Base-by-base conservation (phyloP, 208 protist genomes). In the Crithidia sp. region DNA sequence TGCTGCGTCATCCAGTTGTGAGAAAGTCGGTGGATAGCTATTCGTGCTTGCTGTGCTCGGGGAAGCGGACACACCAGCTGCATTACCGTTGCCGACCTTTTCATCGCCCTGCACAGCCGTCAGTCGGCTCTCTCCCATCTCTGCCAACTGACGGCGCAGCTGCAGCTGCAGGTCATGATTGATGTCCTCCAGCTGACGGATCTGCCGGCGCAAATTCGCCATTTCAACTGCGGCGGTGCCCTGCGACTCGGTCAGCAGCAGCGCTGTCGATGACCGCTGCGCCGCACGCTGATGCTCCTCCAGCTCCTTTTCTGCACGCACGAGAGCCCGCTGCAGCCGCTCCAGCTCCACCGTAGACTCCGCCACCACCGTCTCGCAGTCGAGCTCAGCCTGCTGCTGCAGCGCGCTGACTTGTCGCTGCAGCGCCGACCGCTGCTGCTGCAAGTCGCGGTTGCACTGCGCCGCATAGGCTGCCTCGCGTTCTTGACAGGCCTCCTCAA, bases 311-410 rank as follows among this genome's bases (percentile, higher is more conserved):
- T 73, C 65, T 7, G 71, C 47, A 4, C 82, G 73, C 45, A 61
- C 62, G 54, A 81, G 62, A 17, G 73, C 54, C 12, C 74, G 82
- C 67, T 83, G 82, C 60, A 76, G 52, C 12, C 75, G 69, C 75
- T 87, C 77, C 55, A 81, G 16, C 69, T 87, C 82, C 2, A 87
- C 17, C 61, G 71, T 74, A 3, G 82, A 65, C 71, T 87, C 82
- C 9, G 67, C 44, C 47, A 83, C 44, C 13, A 76, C 66, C 7
- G 75, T 69, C 45, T 74, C 64, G 14, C 54, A 70, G 40, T 83
- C 72, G 57, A 71, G 5, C 7, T 84, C 74, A 4, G 69, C 74
- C 71, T 77, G 58, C 54, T 76, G 56, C 41, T 66, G 72, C 36
- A 58, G 57, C 47, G 62, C 53, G 1, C 55, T 44, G 12, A 79